A percentile compares a stretch with the other conserved stretches of the same genome.
Conservation (phyloP, 2,329 filamentous ascomycete genomes). For the Fonsecaea erecta region DNA sequence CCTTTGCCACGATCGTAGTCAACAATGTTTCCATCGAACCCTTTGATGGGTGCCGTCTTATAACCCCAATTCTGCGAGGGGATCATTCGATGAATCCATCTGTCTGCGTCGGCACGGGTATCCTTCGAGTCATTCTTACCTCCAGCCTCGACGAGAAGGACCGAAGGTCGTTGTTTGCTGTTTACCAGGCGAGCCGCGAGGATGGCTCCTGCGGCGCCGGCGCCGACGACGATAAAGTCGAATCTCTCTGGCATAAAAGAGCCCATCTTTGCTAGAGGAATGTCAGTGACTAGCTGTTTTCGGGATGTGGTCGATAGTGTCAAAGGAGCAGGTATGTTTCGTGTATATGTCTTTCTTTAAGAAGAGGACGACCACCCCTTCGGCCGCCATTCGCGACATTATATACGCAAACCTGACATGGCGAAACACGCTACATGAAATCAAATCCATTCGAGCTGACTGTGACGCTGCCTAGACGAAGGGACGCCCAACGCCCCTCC, state of each 20-base stretch:
- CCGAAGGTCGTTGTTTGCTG: slow-evolving; percentile 53
- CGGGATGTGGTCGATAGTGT: neutral
- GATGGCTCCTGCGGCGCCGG: slow-evolving; percentile 64
- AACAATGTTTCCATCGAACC: slow-evolving; percentile 51
- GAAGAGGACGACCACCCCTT: neutral
- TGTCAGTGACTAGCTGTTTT: neutral
- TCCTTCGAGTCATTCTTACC: slow-evolving; percentile 53
- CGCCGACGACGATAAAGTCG: slow-evolving; percentile 44
- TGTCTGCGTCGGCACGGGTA: slow-evolving; percentile 59
- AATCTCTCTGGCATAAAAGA: slow-evolving; percentile 18
- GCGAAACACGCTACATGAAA: neutral
- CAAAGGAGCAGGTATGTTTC: neutral
- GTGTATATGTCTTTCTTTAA: neutral
- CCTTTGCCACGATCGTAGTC: slow-evolving; percentile 58
- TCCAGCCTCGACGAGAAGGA: slow-evolving; percentile 68
- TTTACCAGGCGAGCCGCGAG: slow-evolving; percentile 60
- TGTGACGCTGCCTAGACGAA: neutral
- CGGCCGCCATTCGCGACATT: neutral
- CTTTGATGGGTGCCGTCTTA: slow-evolving; percentile 54
- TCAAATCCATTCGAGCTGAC: neutral
- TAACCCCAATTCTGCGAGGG: slow-evolving; percentile 60
- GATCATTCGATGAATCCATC: slow-evolving; percentile 59
- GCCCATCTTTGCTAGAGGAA: neutral
- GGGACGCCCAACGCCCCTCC: neutral
- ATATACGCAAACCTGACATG: neutral